Percentiles rank a stretch among this genome's conserved stretches.
These are phyloP conservation scores for Alloascoidea africana DNA, from an alignment of 805 yeast genomes.

Conservation along the genomic window DNA sequence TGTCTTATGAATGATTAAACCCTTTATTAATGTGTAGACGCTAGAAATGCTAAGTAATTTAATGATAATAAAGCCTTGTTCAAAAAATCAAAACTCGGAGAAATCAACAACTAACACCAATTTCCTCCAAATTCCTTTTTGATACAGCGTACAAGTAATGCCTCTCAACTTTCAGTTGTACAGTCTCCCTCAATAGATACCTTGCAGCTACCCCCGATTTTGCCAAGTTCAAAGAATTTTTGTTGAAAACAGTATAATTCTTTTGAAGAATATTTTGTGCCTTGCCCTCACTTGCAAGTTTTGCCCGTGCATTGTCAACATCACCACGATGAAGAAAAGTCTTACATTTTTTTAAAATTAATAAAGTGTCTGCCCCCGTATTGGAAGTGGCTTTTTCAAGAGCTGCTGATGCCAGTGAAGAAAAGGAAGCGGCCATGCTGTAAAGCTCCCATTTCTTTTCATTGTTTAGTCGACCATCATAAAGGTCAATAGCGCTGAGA, in stretches of 20 bases:
- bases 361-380: not conserved
- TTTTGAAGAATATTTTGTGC: not conserved
- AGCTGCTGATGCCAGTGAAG: not conserved
- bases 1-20: no score
- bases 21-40: no score
- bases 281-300: not conserved
- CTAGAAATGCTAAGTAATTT: no score
- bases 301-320: not conserved
- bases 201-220: not conserved
- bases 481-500: no score
- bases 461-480: not conserved
- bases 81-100: no score
- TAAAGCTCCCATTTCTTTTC: not conserved
- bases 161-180: not conserved
- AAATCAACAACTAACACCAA: no score
- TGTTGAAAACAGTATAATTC: not conserved
- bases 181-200: slow-evolving; percentile 1
- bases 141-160: no score
- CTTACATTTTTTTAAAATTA: not conserved
- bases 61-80: no score
- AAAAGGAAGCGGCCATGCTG: not conserved
- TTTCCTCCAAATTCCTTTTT: no score
- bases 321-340: not conserved
- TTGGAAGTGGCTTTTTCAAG: not conserved
- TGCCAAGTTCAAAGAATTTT: not conserved